Base-by-base conservation (phyloP, 23 red algal genomes). In the Cyanidium caldarium region DNA sequence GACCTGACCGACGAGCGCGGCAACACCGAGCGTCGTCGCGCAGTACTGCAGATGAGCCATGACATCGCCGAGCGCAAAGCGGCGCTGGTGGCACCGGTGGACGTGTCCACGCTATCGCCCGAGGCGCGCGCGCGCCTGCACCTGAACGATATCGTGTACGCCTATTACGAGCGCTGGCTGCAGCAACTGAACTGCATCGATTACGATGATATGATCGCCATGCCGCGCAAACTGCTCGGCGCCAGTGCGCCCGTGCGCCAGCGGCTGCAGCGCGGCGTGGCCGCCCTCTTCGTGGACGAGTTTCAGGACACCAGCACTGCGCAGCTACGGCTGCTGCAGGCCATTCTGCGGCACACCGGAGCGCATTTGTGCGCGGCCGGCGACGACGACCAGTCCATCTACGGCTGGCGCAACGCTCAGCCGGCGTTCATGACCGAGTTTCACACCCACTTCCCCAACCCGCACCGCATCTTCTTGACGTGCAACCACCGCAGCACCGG, bases 101-200 rank as follows among this genome's bases (percentile, higher is more conserved):
- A n/a, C n/a, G n/a, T n/a, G n/a, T n/a, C n/a, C n/a, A n/a, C n/a
- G n/a, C n/a, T n/a, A n/a, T n/a, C n/a, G n/a, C n/a, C n/a, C n/a
- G n/a, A n/a, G n/a, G n/a, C n/a, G n/a, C n/a, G n/a, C n/a, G n/a
- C n/a, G n/a, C n/a, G n/a, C n/a, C n/a, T n/a, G 51, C 51, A 16
- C 31, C 51, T 61, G 13, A 5, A 28, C 23, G 51, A 61, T 28
- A 28, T 61, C 31, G 51, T 61, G 13, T 61, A 61, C 51, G 51
- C 51, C 51, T 28, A 28, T 5, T 61, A 61, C 23, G 51, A 61
- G 51, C 7, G 23, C 10, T 61, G 51, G 51, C 21, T 61, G 51
- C 51, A 61, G 51, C 51, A 61, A 10, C 51, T 61, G 51, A 61
- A 61, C 51, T 61, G 51, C 23, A 61, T 61, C 51, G 51, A 61